Evolutionary conservation across 2,329 filamentous ascomycete genomes (phyloP).

Genomic region (Diaporthe humulicola): DNA sequence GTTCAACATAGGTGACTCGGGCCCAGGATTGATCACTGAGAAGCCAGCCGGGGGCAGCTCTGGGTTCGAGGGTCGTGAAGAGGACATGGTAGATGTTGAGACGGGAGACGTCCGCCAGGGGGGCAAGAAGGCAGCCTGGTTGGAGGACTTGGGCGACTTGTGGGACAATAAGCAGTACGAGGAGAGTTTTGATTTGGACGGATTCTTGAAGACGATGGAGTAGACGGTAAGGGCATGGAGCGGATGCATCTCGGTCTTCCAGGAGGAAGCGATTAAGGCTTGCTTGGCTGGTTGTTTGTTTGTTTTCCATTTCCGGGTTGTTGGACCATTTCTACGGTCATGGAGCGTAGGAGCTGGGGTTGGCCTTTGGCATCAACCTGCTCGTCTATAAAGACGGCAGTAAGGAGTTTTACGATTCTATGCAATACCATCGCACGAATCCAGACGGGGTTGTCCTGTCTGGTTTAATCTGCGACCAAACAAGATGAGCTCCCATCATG

Average conservation of each 20-base stretch:
- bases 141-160: conserved; percentile 94
- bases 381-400: conserved; percentile 19
- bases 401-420: conserved; percentile 31
- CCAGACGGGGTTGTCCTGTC: not conserved
- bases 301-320: not conserved
- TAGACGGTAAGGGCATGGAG: conserved; percentile 45
- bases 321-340: conserved; percentile 19
- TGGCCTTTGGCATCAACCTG: conserved; percentile 33
- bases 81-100: conserved; percentile 93
- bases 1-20: conserved; percentile 89
- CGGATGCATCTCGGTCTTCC: not conserved
- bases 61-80: conserved; percentile 73
- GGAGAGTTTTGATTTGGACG: conserved; percentile 96
- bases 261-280: not conserved
- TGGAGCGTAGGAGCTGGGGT: conserved; percentile 35
- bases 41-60: conserved; percentile 55
- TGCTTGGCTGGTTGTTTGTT: not conserved
- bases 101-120: conserved; percentile 93
- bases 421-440: conserved; percentile 10
- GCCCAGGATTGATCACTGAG: conserved; percentile 74
- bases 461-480: not conserved
- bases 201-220: conserved; percentile 95
- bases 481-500: not conserved
- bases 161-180: conserved; percentile 99
- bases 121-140: conserved; percentile 91